Base-by-base conservation (phyloP, 2,329 filamentous ascomycete genomes). In the Calycina herbarum region DNA sequence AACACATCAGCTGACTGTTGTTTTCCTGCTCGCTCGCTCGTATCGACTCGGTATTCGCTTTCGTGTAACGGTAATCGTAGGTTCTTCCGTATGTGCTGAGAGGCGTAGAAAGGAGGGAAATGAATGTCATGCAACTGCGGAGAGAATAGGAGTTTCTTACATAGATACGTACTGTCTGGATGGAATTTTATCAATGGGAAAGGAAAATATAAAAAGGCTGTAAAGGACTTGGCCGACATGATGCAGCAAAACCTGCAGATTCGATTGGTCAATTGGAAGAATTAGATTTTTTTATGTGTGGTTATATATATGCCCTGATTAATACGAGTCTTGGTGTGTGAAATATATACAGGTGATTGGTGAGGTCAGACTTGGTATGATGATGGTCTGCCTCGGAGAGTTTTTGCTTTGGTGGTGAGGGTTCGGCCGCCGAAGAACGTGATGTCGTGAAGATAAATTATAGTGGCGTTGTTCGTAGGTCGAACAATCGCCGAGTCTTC, bases 1-100 rank as follows among this genome's bases (percentile, higher is more conserved):
- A 24, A 51, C n/a, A 51, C n/a, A 24, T 51, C 45, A 51, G 45
- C 45, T 51, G 45, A 51, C 45, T 51, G 45, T 51, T 51, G 7
- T 45, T 45, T 11, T 42, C 13, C 11, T 17, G 17, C 15, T 45
- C 11, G 15, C 45, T 48, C 17, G 45, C n/a, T 51, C n/a, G 7
- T 15, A 24, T 3, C 2, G 8, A 24, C 45, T 51, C 20, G 20
- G 5, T 24, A 27, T 10, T 10, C 45, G n/a, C 20, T 51, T 51
- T 51, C 8, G 45, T 51, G 45, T 51, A 51, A 27, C n/a, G 20
- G 45, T 27, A 20, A 51, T 27, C n/a, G 7, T 38, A 8, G 35
- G 13, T 15, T 5, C 20, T n/a, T 45, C n/a, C 42, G 17, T 45
- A 45, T 51, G 8, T 24, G 42, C 20, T 51, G 5, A 51, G 45